Evolutionary conservation across 306 rosid genomes (phyloP).

Genomic region (Senna siamea): DNA sequence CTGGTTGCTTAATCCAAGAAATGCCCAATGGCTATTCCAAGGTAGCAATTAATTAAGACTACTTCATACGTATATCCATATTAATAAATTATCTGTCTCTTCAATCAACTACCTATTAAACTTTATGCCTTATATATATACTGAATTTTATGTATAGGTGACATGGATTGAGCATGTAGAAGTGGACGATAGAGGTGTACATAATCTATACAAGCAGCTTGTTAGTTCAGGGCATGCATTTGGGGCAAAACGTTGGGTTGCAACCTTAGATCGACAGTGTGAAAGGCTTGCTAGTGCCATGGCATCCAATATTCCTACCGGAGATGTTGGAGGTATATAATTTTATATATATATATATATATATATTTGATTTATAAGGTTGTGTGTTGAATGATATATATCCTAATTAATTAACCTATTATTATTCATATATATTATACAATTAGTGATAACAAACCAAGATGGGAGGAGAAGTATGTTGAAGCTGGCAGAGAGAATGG

Average conservation of each 20-base stretch:
- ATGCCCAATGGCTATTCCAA: conserved; percentile 96
- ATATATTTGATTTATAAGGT: too few relatives aligned
- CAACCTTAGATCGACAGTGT: conserved; percentile 87
- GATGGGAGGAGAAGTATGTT: conserved; percentile 96
- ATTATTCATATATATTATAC: too few relatives aligned
- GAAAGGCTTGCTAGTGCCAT: conserved; percentile 92
- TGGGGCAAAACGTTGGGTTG: conserved; percentile 97
- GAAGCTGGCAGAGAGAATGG: conserved; percentile 97
- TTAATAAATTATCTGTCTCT: too few relatives aligned
- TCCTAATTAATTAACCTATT: too few relatives aligned
- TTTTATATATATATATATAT: too few relatives aligned
- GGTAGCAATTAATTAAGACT: too few relatives aligned
- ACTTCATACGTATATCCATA: too few relatives aligned
- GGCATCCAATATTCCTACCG: conserved; percentile 84
- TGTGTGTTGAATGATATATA: too few relatives aligned
- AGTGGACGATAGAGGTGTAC: conserved; percentile 93
- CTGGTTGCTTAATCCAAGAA: conserved; percentile 96
- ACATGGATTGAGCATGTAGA: conserved; percentile 97
- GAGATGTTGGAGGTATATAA: conserved; percentile 79
- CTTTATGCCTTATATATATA: too few relatives aligned
- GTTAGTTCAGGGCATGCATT: conserved; percentile 87
- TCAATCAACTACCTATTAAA: too few relatives aligned
- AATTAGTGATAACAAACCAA: conserved; percentile 81
- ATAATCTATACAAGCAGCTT: conserved; percentile 81
- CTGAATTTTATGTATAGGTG: conserved; percentile 47